phyloP scores from a whole-genome alignment of 176 grass and related monocot genomes.

The Triticum monococcum region DNA sequence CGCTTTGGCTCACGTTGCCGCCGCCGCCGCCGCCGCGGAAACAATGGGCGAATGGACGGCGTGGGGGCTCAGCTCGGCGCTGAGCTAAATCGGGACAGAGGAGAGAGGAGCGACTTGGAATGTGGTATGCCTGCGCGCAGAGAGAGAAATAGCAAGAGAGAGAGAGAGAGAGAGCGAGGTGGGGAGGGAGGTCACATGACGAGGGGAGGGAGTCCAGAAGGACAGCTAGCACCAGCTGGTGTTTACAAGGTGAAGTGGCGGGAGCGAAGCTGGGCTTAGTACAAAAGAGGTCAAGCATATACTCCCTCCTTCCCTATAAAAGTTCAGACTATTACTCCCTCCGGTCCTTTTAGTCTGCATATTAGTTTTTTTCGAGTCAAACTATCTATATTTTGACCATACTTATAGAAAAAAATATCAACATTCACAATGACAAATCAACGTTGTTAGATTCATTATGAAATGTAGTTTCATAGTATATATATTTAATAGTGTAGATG shows the following conservation, averaged over 20 bases:
- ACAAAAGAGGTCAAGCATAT: too few species aligned
- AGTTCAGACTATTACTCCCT: too few species aligned
- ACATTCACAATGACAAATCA: too few species aligned
- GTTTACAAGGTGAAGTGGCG: conserved; percentile 4
- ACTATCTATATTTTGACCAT: too few species aligned
- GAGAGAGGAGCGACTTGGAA: background rate
- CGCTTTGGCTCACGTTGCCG: conserved; percentile 27
- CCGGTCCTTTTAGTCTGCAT: too few species aligned
- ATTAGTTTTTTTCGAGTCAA: too few species aligned
- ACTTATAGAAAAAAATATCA: too few species aligned
- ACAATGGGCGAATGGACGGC: background rate
- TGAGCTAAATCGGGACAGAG: conserved; percentile 35
- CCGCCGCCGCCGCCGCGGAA: conserved; percentile 20
- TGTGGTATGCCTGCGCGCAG: background rate
- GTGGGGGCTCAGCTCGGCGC: background rate
- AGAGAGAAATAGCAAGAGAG: background rate
- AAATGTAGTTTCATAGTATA: too few species aligned
- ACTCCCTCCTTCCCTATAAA: too few species aligned
- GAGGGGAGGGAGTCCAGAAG: conserved; percentile 18
- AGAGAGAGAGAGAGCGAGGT: too few species aligned
- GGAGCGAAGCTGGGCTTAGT: background rate
- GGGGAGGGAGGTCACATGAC: conserved; percentile 47
- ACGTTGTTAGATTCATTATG: too few species aligned
- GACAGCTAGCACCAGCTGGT: conserved; percentile 79
- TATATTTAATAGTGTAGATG: too few species aligned